Percentiles rank a stretch among this genome's conserved stretches.
phyloP scores from a whole-genome alignment of 306 rosid species.

The Quercus alba region DNA sequence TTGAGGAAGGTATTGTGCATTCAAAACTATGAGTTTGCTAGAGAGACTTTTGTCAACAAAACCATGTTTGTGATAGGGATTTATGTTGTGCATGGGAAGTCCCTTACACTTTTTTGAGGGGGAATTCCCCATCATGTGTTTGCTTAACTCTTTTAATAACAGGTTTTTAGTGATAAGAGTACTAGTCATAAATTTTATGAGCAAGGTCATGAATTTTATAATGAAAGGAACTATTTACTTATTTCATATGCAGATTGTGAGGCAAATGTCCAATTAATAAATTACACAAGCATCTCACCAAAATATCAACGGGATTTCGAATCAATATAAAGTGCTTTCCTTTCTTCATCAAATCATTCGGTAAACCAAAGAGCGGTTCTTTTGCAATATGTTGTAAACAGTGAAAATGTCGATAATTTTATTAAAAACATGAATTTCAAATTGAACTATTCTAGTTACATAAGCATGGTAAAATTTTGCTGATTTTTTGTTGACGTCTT shows the following conservation, averaged over 20 bases:
- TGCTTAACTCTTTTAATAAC: no score
- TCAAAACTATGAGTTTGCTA: no score
- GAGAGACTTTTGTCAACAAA: no score
- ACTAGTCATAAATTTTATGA: no score
- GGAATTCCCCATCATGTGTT: no score
- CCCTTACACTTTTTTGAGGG: no score
- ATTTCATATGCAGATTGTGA: neutral
- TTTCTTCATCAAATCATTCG: slow-evolving; percentile 54
- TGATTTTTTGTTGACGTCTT: no score
- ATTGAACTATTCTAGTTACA: slow-evolving; percentile 10
- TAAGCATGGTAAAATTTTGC: slow-evolving; percentile 6
- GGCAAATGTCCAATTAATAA: slow-evolving; percentile 1
- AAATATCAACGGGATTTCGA: slow-evolving; percentile 73
- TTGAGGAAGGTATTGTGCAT: no score
- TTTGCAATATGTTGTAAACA: slow-evolving; percentile 63
- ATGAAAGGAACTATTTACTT: neutral
- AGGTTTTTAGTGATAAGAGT: no score
- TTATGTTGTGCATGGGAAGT: no score
- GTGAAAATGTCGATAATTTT: neutral
- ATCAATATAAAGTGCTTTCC: slow-evolving; percentile 79
- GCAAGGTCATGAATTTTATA: neutral
- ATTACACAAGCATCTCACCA: slow-evolving; percentile 39
- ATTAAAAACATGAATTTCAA: neutral
- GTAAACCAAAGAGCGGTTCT: slow-evolving; percentile 53
- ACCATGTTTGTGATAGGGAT: no score